Base-by-base conservation (phyloP, 495 filamentous ascomycete species). In the Neurospora sp. region DNA sequence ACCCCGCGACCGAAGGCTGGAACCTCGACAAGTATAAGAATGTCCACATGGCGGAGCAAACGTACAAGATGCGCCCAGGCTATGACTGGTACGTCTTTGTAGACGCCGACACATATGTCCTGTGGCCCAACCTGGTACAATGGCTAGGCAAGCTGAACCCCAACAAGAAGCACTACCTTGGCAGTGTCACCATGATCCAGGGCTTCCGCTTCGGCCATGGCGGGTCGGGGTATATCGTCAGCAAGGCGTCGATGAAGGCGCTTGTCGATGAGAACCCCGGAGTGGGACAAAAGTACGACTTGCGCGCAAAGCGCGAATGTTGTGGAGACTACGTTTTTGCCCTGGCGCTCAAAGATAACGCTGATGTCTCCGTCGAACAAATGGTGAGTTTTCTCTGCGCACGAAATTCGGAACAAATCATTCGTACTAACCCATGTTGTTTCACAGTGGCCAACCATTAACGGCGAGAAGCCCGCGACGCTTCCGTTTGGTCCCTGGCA, bases 81-180 rank as follows among this genome's bases (percentile, higher is more conserved):
- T 86, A 86, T 22, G 86, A 90, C 72, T 92, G 89, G 88, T 92
- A 89, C 75, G 76, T 92, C 68, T 90, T 92, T 76, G 87, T 91
- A 79, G 90, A 92, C 70, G 89, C 89, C 8, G 90, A 92, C 78
- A 90, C 90, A 5, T 90, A 90, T 75, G 81, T 90, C 69, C 84
- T 89, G 10, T 91, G 89, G 89, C 80, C 85, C 31, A 91, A 87
- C 61, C 74, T 90, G 59, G 79, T 89, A 39, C 78, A 81, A 37
- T 92, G 89, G 89, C 78, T 91, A 40, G 77, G 78, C 41, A 77
- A 78, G 44, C 82, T 90, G 73, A 83, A 90, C 70, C 78, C 85
- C 20, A 78, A 73, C 0, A 81, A 88, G 72, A 82, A 79, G 39
- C 79, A 81, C 70, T 92, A 91, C 75, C 77, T 90, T 40, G 90